phyloP scores from a whole-genome alignment of 192 early-diverging fungal genomes.

The Thamnidium elegans region DNA sequence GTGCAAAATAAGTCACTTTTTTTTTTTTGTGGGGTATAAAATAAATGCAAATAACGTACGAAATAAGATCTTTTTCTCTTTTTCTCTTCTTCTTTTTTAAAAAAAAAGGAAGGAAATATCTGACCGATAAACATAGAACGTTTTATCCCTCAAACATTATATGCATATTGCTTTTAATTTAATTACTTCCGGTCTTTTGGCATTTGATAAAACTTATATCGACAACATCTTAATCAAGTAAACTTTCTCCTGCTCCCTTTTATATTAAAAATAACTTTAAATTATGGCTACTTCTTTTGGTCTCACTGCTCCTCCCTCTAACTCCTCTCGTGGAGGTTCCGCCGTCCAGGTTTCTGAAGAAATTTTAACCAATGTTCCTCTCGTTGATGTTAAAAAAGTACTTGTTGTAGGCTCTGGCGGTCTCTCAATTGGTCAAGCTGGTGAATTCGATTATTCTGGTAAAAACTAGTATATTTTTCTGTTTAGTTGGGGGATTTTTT shows the following conservation, averaged over 20 bases:
- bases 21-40: no score
- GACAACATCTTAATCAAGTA: slow-evolving; percentile 38
- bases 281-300: neutral
- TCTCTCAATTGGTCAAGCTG: slow-evolving; percentile 94
- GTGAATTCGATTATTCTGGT: slow-evolving; percentile 99
- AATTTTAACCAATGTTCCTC: slow-evolving; percentile 45
- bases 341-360: slow-evolving; percentile 44
- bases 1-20: no score
- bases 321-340: slow-evolving; percentile 21
- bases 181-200: slow-evolving; percentile 34
- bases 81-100: no score
- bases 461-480: slow-evolving; percentile 20
- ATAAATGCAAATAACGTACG: no score
- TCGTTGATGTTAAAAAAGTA: slow-evolving; percentile 77
- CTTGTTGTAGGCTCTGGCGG: slow-evolving; percentile 95
- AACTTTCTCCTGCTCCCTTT: slow-evolving; percentile 13
- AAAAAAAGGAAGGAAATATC: no score
- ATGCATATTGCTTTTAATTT: slow-evolving; percentile 37
- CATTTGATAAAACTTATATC: slow-evolving; percentile 37
- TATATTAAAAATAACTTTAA: slow-evolving; percentile 2
- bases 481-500: no score
- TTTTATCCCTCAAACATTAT: neutral
- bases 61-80: no score
- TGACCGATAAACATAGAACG: no score
- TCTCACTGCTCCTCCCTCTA: slow-evolving; percentile 12